Base-by-base conservation (phyloP, 73 alveolate species). In the Stentor coeruleus region DNA sequence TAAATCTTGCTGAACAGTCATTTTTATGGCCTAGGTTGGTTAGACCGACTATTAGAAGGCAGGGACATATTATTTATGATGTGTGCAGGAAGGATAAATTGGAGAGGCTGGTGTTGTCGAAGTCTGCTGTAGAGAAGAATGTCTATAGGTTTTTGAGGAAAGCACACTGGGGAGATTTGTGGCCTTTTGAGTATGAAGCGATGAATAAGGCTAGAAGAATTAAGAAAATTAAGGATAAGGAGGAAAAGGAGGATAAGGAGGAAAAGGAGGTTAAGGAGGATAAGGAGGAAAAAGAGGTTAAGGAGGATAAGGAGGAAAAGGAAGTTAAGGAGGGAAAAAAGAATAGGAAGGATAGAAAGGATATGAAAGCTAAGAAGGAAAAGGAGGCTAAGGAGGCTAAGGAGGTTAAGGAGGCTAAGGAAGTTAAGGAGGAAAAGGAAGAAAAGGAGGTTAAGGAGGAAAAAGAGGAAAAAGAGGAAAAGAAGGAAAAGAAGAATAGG, bases 131-230 rank as follows among this genome's bases (percentile, higher is more conserved):
- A 1, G 42, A 75, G 38, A 91, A 91, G 57, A 94, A 91, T 14
- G 92, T 90, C 15, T 88, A 91, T 80, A 81, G 74, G 59, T 66
- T 66, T 33, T 60, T 82, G 2, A 84, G 90, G 76, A 88, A 85
- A 72, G 40, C 81, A 58, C 76, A 60, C 42, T 91, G 96, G 96
- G 94, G 94, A 0, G 96, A 91, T 77, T 85, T 88, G 3, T 88
- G 94, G 94, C 84, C 79, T 66, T 66, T 20, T 66, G 33, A 66
- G 6, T 6, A 49, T 11, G n/a, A n/a, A n/a, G n/a, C n/a, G n/a
- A n/a, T n/a, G n/a, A n/a, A n/a, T n/a, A n/a, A n/a, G n/a, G n/a
- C n/a, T n/a, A n/a, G n/a, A n/a, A n/a, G n/a, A n/a, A n/a, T n/a
- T n/a, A 11, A 6, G 66, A 20, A 49, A 49, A 11, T 11, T 49